phyloP scores from a whole-genome alignment of 306 rosid genomes.

The Malus sylvestris region DNA sequence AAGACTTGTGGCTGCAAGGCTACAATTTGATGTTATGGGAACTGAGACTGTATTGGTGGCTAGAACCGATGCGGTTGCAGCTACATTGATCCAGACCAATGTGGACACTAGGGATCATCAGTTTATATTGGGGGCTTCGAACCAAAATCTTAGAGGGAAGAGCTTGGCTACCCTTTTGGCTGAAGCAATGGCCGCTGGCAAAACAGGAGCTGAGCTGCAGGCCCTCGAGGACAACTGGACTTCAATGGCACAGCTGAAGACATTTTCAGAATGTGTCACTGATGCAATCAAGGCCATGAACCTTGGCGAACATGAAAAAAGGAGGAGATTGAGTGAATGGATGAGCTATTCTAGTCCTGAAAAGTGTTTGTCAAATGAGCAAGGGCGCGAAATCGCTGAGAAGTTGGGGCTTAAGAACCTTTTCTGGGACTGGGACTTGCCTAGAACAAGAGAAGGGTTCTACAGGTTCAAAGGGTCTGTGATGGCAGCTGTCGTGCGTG shows the following conservation, averaged over 20 bases:
- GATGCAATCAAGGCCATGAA: slow-evolving; percentile 56
- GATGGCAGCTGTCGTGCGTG: slow-evolving; percentile 68
- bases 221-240: slow-evolving; percentile 70
- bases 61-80: slow-evolving; percentile 82
- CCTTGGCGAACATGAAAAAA: slow-evolving; percentile 45
- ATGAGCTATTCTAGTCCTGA: slow-evolving; percentile 35
- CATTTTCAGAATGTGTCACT: slow-evolving; percentile 63
- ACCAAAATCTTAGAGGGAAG: slow-evolving; percentile 46
- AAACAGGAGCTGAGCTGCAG: slow-evolving; percentile 73
- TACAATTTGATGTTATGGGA: slow-evolving; percentile 94
- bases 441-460: slow-evolving; percentile 93
- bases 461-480: slow-evolving; percentile 81
- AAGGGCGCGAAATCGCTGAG: slow-evolving; percentile 57
- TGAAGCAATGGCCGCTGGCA: slow-evolving; percentile 57
- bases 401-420: slow-evolving; percentile 52
- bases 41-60: slow-evolving; percentile 86
- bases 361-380: slow-evolving; percentile 61
- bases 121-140: slow-evolving; percentile 78
- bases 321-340: slow-evolving; percentile 63
- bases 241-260: slow-evolving; percentile 57
- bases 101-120: slow-evolving; percentile 79
- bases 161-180: slow-evolving; percentile 52
- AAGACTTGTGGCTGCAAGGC: slow-evolving; percentile 81
- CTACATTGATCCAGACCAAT: slow-evolving; percentile 77
- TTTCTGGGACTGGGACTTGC: slow-evolving; percentile 94